Base-by-base conservation (phyloP, 306 rosid genomes). In the Gastrolobium bilobum region DNA sequence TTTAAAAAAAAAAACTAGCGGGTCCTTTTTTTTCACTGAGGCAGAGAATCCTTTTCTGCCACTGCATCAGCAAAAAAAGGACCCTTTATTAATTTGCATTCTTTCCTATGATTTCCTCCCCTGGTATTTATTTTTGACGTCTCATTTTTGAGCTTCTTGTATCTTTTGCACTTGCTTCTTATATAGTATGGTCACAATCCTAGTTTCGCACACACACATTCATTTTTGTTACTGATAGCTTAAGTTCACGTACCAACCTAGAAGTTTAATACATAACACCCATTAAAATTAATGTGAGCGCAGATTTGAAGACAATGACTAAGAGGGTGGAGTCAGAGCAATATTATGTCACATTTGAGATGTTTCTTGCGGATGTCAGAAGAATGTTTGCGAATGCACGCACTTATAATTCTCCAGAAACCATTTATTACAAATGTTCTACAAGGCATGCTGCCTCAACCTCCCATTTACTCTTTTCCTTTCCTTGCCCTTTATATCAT, bases 281-380 rank as follows among this genome's bases (percentile, higher is more conserved):
- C 34, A 44, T 61, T 26, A 53, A 51, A 57, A 53, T 39, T 73
- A 10, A 54, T 52, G 34, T 78, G 82, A 68, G 4, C 46, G 84
- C 87, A 95, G 99, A 95, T 90, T 76, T 93, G 86, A 95, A 87
- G 93, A 95, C 99, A 40, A 86, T 93, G 97, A 82, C 88, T 10
- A 95, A 91, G 81, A 89, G 99, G 89, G 99, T 95, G 75, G 99
- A 95, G 15, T 95, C 99, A 0, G 99, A 95, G 83, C 98, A 86
- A 76, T 93, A 95, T 81, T 95, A 93, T 35, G 92, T 91, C 4
- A 95, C 99, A 58, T 89, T 95, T 62, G 99, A 95, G 88, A 95
- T 95, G 99, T 95, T 95, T 72, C 84, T 87, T 33, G 99, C 95
- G 34, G 99, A 95, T 84, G 96, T 83, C 42, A 90, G 83, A 85